Evolutionary conservation across 176 grass and related monocot species (phyloP), one percentile per base, ranked within the genome.

Genomic region (Urochloa ruziziensis): DNA sequence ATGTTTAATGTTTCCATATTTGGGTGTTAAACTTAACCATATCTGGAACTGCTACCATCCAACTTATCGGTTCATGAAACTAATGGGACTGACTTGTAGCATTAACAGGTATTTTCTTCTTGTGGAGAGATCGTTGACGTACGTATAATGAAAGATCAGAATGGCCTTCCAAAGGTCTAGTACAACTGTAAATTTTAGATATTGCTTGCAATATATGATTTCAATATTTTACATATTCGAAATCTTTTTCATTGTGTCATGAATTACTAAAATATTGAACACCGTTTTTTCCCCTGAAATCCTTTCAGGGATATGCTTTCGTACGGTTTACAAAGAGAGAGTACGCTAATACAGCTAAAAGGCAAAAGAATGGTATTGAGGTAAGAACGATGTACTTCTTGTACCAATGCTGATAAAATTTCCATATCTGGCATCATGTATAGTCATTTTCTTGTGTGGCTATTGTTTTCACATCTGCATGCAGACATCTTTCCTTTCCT

Each of bases 21-120:
- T 56, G 21, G 29, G 6, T 47, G 65, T 15, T 88, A 27, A 79
- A 33, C 3, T 65, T 83, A n/a, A 57, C 28, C 62, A 52, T 63
- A 62, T 11, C 71, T 58, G 60, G 42, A 33, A 15, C 70, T 52
- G 29, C 42, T 65, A 34, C 25, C 19, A 40, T 52, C 8, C 14
- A 58, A 48, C 47, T 62, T 16, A 13, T 49, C 36, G 3, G 43
- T 80, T 80, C 23, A 48, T 62, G 7, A 65, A 75, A 65, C n/a
- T 46, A 9, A 8, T 87, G 77, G 42, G 39, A 60, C 77, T 86
- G 80, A 86, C 48, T 44, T 61, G 8, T 16, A 14, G 9, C 28
- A 36, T 89, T 53, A 67, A 28, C 94, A 97, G 94, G n/a, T 97
- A 67, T 97, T 94, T 92, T 97, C 85, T 84, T 29, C 91, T 62